Evolutionary conservation across 148 eudicot genomes (phyloP).

Genomic region (Diospyros lotus): DNA sequence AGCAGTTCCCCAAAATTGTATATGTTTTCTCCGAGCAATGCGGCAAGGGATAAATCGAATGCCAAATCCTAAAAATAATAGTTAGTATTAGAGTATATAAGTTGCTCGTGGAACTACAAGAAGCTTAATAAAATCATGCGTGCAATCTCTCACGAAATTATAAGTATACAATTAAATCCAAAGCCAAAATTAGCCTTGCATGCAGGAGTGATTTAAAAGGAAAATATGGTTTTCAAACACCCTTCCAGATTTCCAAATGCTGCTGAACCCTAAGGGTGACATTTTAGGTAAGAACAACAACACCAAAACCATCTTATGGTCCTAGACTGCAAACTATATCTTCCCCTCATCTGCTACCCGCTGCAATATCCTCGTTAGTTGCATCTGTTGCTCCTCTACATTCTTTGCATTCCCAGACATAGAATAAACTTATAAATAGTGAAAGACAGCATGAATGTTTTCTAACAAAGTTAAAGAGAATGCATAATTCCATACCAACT

Average conservation of each 20-base stretch:
- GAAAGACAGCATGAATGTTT: neutral
- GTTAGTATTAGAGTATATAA: neutral
- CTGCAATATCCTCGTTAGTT: neutral
- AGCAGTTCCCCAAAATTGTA: constrained; percentile 98
- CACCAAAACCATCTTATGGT: neutral
- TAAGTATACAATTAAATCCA: neutral
- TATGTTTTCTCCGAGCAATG: constrained; percentile 87
- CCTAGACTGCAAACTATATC: neutral
- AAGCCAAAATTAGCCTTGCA: neutral
- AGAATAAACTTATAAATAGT: neutral
- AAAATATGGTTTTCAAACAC: neutral
- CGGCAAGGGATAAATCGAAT: constrained; percentile 84
- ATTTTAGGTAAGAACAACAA: neutral
- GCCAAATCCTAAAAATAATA: constrained; percentile 68
- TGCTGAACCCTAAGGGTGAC: neutral
- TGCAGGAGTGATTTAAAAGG: neutral
- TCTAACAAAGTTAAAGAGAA: neutral
- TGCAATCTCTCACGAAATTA: constrained; percentile 5
- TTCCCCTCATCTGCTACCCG: neutral
- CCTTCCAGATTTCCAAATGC: neutral
- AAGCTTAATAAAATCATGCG: neutral
- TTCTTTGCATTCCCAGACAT: neutral
- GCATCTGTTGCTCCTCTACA: neutral
- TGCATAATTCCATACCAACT: constrained; percentile 50
- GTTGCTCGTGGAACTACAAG: neutral